phyloP scores from a whole-genome alignment of 106 monocot species.

The Allium cepa region DNA sequence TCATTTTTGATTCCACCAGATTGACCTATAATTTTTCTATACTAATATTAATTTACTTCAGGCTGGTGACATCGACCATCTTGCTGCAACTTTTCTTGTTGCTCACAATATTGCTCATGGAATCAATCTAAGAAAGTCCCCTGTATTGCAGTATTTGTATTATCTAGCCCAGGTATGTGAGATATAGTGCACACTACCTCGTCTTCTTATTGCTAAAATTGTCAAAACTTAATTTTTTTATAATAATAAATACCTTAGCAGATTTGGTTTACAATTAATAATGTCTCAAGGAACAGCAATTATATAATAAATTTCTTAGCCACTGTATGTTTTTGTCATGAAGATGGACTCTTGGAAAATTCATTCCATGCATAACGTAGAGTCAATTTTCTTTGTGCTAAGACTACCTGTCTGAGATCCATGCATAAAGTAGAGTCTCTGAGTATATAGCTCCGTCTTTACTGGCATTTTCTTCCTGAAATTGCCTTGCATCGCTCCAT shows the following conservation, averaged over 20 bases:
- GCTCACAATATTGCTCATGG: conserved; percentile 91
- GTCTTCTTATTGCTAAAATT: too few relatives aligned
- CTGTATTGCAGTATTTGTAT: conserved; percentile 95
- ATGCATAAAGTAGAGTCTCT: not conserved
- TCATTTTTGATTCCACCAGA: not conserved
- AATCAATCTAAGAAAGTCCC: conserved; percentile 87
- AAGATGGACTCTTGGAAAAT: not conserved
- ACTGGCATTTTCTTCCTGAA: too few relatives aligned
- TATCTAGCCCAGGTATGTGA: conserved; percentile 88
- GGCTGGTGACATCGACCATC: conserved; percentile 98
- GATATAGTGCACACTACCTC: too few relatives aligned
- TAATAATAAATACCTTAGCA: not conserved
- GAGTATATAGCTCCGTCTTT: too few relatives aligned
- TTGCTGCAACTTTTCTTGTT: conserved; percentile 90
- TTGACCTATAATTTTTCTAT: conserved; percentile 1
- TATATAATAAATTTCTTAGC: not conserved
- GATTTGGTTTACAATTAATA: not conserved
- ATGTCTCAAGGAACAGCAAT: not conserved
- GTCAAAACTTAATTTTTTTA: not conserved
- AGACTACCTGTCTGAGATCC: not conserved
- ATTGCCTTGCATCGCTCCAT: too few relatives aligned
- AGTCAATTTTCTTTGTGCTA: too few relatives aligned
- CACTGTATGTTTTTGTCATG: not conserved
- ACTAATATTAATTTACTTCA: conserved; percentile 7
- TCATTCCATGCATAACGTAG: too few relatives aligned